A percentile compares a stretch with the other conserved stretches of the same genome.
These are phyloP conservation scores for Alternaria solani DNA, from an alignment of 2,329 filamentous ascomycete species.

Conservation along the genomic window DNA sequence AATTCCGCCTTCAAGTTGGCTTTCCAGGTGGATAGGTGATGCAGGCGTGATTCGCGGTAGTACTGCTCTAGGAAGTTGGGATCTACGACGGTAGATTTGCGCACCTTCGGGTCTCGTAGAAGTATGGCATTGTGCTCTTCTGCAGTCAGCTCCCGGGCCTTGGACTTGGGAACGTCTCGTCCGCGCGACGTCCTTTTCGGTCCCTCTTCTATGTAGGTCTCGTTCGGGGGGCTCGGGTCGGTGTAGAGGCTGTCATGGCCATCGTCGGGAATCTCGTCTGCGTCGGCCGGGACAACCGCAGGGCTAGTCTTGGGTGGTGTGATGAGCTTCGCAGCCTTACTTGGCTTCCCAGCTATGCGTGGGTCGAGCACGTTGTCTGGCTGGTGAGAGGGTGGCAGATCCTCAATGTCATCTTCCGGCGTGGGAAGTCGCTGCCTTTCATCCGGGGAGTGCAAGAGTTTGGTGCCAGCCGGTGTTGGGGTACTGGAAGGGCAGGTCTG, in stretches of 20 bases:
- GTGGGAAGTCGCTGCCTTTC: conserved; percentile 31
- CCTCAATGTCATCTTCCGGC: conserved; percentile 38
- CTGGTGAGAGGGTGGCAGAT: conserved; percentile 42
- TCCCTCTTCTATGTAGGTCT: conserved; percentile 15
- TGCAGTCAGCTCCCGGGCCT: conserved; percentile 68
- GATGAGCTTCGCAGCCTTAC: conserved; percentile 25
- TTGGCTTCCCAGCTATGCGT: conserved; percentile 1
- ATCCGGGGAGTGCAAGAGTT: conserved; percentile 33
- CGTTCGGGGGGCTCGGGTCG: conserved; percentile 23
- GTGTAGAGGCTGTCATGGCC: conserved; percentile 35
- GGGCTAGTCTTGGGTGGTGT: conserved; percentile 46
- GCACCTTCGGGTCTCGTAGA: conserved; percentile 81
- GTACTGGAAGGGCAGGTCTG: conserved; percentile 39
- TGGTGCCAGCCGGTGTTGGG: conserved; percentile 29
- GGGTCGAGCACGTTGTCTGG: conserved; percentile 44
- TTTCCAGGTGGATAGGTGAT: conserved; percentile 97
- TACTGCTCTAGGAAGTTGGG: conserved; percentile 94
- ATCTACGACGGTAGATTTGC: conserved; percentile 89
- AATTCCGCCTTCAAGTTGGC: conserved; percentile 89
- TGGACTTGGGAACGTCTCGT: background rate
- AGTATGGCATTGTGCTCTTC: conserved; percentile 92
- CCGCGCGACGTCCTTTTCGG: conserved; percentile 7
- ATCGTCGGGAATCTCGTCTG: conserved; percentile 19
- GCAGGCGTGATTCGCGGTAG: conserved; percentile 92
- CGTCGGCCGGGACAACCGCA: conserved; percentile 16